Base-by-base conservation (phyloP, 345 rosid species). In the Populus euphratica region DNA sequence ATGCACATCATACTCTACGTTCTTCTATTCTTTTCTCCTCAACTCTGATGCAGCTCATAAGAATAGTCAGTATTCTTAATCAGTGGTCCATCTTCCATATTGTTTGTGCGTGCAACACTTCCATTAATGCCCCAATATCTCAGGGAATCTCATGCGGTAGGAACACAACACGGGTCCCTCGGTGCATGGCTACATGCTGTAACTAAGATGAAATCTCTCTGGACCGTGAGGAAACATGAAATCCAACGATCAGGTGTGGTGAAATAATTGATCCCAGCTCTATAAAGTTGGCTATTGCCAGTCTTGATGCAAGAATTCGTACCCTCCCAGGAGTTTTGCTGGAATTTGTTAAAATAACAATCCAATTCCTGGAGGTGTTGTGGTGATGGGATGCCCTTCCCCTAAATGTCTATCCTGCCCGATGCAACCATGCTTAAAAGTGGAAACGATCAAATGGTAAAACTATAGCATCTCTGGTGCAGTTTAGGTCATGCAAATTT, bases 41-140 rank as follows among this genome's bases (percentile, higher is more conserved):
- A 86, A 81, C 70, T 33, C 73, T 70, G 61, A 38, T 66, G 79
- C 89, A 92, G 97, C 88, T 95, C 54, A 83, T 54, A 73, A 86
- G 81, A 76, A 85, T 90, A 43, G 77, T 82, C 69, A 61, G 63
- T 72, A 83, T 95, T 59, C 63, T 92, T 68, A 84, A 80, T 76
- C 83, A 76, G 63, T 52, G 59, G 59, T 52, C 63, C 66, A 62
- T 62, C 59, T 23, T 49, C 36, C 38, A 16, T 5, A 39, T 29
- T 38, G 2, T 64, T 73, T 35, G 29, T 66, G 0, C 13, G 49
- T 69, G 73, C 73, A 41, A 12, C 44, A 41, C 35, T 31, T 69
- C 20, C 33, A 9, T 16, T 21, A 12, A 41, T 23, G n/a, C 56
- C 5, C 35, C 17, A 1, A 35, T 2, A 31, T 33, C 36, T 64